phyloP scores from a whole-genome alignment of 495 filamentous ascomycete species.

The Collariella sp. region DNA sequence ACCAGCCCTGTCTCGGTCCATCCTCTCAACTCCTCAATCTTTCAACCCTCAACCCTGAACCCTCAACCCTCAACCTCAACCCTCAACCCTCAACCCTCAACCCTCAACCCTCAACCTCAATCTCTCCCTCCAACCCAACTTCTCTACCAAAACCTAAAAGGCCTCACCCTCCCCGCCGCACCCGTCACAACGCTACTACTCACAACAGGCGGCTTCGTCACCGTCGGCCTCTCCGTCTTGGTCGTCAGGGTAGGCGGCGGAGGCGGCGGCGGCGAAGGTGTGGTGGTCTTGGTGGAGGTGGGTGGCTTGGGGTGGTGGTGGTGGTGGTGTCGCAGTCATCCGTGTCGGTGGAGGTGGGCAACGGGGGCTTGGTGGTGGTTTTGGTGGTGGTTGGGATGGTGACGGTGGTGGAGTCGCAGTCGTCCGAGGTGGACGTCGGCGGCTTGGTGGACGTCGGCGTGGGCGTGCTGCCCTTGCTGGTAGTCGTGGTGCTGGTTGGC shows the following conservation, averaged over 20 bases:
- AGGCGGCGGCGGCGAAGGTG: not conserved
- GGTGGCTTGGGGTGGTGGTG: not conserved
- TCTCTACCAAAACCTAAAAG: conserved; percentile 1
- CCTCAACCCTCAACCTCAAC: not conserved
- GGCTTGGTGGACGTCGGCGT: not conserved
- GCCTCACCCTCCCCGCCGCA: not conserved
- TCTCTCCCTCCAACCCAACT: not conserved
- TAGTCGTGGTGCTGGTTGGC: not conserved
- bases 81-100: not conserved
- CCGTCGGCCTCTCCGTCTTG: not conserved
- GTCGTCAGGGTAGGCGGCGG: not conserved
- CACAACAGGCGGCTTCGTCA: not conserved
- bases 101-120: no score
- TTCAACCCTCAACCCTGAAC: not conserved
- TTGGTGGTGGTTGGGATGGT: not conserved
- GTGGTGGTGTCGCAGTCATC: not conserved
- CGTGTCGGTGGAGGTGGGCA: not conserved
- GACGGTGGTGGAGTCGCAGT: not conserved
- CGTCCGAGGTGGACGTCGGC: not conserved
- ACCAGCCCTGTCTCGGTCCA: no score
- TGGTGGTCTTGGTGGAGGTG: not conserved
- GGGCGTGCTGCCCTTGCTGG: not conserved
- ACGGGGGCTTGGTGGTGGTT: not conserved
- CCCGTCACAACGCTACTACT: not conserved
- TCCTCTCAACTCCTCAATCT: not conserved